Evolutionary conservation across 176 grass and related monocot genomes (phyloP), one percentile per base, ranked within the genome.

Genomic region (Bothriochloa decipiens): DNA sequence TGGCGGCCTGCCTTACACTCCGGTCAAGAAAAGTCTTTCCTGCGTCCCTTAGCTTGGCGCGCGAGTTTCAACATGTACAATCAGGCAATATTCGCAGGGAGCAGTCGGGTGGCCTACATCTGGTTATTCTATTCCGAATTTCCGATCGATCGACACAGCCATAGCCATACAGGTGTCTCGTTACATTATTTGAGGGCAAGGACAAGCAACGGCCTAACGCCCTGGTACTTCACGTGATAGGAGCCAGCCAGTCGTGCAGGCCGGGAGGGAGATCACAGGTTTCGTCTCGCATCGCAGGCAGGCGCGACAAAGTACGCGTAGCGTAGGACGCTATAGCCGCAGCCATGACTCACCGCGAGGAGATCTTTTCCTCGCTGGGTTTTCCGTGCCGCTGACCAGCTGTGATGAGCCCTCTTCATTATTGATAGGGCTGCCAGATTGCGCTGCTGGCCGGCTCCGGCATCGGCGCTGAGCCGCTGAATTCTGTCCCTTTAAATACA

Each of bases 401-500:
- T 57, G 88, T 27, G 75, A 18, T 27, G 75, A 18, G 25, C 68
- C 2, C 12, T 15, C 15, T 58, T 79, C 82, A 83, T 90, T 42
- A 90, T 79, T 79, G 68, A 74, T 39, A 73, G 73, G 49, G 42
- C 37, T 8, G 64, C 43, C 40, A 53, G 33, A 78, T 72, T 60
- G 63, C 88, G n/a, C 20, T n/a, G 53, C 6, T 52, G 15, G 46
- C 43, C 5, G 36, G 46, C 4, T 52, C 15, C 43, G 66, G 83
- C 46, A 67, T 82, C 84, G 78, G 46, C 80, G 13, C 74, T 60
- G 45, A 75, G 29, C 60, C 74, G 8, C 74, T 67, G 45, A 63
- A 49, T 39, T 41, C 7, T 22, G 62, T 6, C 22, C 84, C 81
- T 90, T 87, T 75, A 90, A 87, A 90, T 87, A 80, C 27, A 80